A percentile compares a stretch with the other conserved stretches of the same genome.
These are phyloP conservation scores for Vicia villosa DNA, from an alignment of 306 rosid species.

Conservation along the genomic window DNA sequence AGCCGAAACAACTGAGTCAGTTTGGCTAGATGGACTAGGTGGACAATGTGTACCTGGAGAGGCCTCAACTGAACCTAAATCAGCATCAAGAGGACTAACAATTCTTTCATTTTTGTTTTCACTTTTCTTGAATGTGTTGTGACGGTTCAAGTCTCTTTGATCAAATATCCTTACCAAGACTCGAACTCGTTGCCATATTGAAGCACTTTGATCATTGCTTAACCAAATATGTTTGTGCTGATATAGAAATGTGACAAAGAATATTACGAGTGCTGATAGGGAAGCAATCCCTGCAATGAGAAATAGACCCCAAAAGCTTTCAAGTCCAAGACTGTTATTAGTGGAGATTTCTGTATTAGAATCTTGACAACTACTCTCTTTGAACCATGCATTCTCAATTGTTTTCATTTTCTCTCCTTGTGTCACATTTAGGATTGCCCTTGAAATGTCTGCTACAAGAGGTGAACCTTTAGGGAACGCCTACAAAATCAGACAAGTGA, in stretches of 20 bases:
- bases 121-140: slow-evolving; percentile 48
- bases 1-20: slow-evolving; percentile 20
- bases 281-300: slow-evolving; percentile 47
- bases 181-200: slow-evolving; percentile 39
- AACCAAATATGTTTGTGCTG: slow-evolving; percentile 33
- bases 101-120: background rate
- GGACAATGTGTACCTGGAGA: slow-evolving; percentile 43
- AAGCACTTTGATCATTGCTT: background rate
- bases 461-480: slow-evolving; percentile 28
- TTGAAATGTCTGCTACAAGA: slow-evolving; percentile 54
- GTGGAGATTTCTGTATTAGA: slow-evolving; percentile 38
- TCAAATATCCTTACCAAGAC: slow-evolving; percentile 33
- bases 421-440: slow-evolving; percentile 53
- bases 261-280: slow-evolving; percentile 37
- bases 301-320: slow-evolving; percentile 53
- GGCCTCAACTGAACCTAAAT: slow-evolving; percentile 2
- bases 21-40: slow-evolving; percentile 41
- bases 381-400: slow-evolving; percentile 53
- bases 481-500: background rate
- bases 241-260: slow-evolving; percentile 33
- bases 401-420: slow-evolving; percentile 53
- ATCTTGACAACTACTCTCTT: slow-evolving; percentile 28
- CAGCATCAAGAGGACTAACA: slow-evolving; percentile 4
- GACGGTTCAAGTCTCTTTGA: slow-evolving; percentile 43
- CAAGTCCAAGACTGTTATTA: slow-evolving; percentile 29